Percentiles rank a stretch among this genome's conserved stretches.
Evolutionary conservation across 164 flowering plant genomes (phyloP).

Genomic region (Aristolochia fimbriata): DNA sequence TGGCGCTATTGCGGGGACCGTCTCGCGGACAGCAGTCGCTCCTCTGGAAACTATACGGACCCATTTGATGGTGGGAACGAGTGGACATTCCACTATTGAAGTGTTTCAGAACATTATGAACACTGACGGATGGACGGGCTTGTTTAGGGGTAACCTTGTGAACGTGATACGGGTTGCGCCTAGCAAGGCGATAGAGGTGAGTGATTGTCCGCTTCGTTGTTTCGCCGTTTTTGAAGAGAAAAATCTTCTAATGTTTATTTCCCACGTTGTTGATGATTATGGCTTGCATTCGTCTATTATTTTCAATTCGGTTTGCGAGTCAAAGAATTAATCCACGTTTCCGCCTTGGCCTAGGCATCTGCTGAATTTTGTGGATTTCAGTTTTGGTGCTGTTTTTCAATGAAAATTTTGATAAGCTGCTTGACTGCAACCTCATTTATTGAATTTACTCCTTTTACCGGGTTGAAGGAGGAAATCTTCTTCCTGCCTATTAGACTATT

Average conservation of each 20-base stretch:
- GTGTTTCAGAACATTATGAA: slow-evolving; percentile 79
- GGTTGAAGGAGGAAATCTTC: too few relatives aligned
- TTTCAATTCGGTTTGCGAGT: background rate
- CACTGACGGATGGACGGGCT: slow-evolving; percentile 89
- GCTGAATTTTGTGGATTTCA: background rate
- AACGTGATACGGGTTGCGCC: slow-evolving; percentile 97
- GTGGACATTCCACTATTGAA: slow-evolving; percentile 69
- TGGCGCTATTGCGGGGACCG: slow-evolving; percentile 80
- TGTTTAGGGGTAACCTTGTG: slow-evolving; percentile 91
- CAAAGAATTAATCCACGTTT: background rate
- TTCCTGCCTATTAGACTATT: too few relatives aligned
- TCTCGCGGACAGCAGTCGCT: slow-evolving; percentile 68
- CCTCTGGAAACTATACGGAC: slow-evolving; percentile 88
- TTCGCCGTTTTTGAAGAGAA: background rate
- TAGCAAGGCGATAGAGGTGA: slow-evolving; percentile 79
- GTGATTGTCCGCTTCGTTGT: background rate
- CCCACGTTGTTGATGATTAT: background rate
- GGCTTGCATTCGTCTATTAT: background rate
- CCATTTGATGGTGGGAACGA: slow-evolving; percentile 84
- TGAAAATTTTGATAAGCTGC: too few relatives aligned
- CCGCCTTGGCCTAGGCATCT: background rate
- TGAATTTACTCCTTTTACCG: too few relatives aligned
- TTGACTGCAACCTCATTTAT: too few relatives aligned
- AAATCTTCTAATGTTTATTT: background rate
- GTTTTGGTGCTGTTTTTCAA: background rate